A percentile compares a stretch with the other conserved stretches of the same genome.
These are phyloP conservation scores for Cystofilobasidium macerans DNA, from an alignment of 768 basidiomycete species.

Conservation along the genomic window DNA sequence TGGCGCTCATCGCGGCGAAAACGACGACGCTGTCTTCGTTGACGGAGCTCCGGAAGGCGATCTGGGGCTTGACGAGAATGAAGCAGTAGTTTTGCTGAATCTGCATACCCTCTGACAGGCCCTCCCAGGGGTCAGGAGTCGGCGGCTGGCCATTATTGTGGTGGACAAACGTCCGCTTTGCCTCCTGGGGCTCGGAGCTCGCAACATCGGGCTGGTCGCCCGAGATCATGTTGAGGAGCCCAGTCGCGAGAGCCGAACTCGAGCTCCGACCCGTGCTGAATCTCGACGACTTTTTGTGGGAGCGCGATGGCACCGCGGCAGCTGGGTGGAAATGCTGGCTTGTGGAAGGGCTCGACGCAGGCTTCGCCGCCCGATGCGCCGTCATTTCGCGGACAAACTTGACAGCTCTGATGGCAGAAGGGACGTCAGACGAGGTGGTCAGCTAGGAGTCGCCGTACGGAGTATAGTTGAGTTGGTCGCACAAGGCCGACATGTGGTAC, in stretches of 20 bases:
- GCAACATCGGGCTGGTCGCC: conserved; percentile 11
- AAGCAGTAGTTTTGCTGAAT: conserved; percentile 60
- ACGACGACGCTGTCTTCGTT: conserved; percentile 53
- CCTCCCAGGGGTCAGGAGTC: conserved; percentile 24
- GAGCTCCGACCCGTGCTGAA: neutral
- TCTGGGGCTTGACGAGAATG: conserved; percentile 80
- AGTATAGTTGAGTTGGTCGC: too few relatives aligned
- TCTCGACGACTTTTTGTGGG: conserved; percentile 6
- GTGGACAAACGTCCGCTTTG: conserved; percentile 8
- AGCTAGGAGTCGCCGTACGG: too few relatives aligned
- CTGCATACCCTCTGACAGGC: conserved; percentile 34
- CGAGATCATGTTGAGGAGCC: conserved; percentile 20
- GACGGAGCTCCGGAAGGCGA: conserved; percentile 59
- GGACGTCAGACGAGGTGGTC: too few relatives aligned
- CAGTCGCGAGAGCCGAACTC: conserved; percentile 6
- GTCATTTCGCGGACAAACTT: conserved; percentile 82
- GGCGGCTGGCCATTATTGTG: conserved; percentile 9
- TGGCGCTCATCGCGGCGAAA: conserved; percentile 66
- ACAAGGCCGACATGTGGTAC: conserved; percentile 80
- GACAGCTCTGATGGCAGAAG: conserved; percentile 69
- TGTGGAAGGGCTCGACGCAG: neutral
- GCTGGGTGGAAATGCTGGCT: conserved; percentile 12
- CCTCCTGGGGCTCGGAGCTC: neutral
- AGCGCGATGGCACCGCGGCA: neutral
- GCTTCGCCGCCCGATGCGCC: neutral